Percentiles rank a stretch among this genome's conserved stretches.
Conservation (phyloP, 345 rosid species). For the Murraya paniculata region DNA sequence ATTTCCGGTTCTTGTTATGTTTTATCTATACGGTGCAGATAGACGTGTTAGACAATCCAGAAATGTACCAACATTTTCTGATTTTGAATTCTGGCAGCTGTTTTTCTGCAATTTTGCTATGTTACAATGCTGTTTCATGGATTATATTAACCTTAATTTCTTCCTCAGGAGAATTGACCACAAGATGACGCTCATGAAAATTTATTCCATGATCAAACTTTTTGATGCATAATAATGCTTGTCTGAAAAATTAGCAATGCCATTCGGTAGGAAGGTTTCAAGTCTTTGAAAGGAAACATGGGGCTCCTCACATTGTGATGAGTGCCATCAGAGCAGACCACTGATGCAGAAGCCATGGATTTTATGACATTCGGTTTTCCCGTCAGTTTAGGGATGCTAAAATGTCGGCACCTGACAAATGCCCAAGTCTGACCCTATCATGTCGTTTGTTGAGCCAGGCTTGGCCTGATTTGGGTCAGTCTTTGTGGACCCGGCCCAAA, state of each 20-base stretch:
- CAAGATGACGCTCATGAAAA: neutral
- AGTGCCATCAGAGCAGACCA: constrained; percentile 21
- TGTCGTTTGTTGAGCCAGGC: too few relatives aligned
- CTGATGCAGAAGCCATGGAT: neutral
- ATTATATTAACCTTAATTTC: neutral
- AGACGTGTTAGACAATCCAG: neutral
- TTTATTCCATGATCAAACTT: neutral
- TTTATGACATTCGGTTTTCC: too few relatives aligned
- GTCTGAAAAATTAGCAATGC: neutral
- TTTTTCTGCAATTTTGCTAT: neutral
- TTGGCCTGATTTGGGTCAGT: too few relatives aligned
- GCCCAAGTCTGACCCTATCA: too few relatives aligned
- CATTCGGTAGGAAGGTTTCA: neutral
- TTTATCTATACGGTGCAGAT: neutral
- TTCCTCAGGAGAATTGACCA: neutral
- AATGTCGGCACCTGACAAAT: too few relatives aligned
- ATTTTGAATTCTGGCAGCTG: neutral
- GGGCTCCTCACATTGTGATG: constrained; percentile 22
- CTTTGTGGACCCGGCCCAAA: too few relatives aligned
- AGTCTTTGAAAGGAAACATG: constrained; percentile 10
- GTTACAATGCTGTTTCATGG: neutral
- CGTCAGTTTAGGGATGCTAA: too few relatives aligned
- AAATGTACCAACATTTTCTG: neutral
- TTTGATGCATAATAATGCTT: neutral
- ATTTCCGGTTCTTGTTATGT: neutral